Percentiles rank a stretch among this genome's conserved stretches.
phyloP scores from a whole-genome alignment of 2,329 filamentous ascomycete genomes.

The Hypoxylon sp. region DNA sequence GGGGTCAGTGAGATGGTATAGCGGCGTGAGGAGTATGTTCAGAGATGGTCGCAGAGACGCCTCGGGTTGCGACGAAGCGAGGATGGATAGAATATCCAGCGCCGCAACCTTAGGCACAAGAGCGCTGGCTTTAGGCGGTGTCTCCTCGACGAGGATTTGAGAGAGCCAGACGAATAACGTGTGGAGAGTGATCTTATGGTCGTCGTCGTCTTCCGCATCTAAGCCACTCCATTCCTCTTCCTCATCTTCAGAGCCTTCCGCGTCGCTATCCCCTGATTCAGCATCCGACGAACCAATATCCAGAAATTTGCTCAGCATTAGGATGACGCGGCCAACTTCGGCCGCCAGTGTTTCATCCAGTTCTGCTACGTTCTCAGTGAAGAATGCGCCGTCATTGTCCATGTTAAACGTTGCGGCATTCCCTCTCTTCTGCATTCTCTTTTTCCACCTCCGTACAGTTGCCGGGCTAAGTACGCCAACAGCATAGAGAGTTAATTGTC shows the following conservation, averaged over 20 bases:
- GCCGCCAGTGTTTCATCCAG: constrained; percentile 82
- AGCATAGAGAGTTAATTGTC: constrained; percentile 63
- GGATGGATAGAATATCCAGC: constrained; percentile 79
- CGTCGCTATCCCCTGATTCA: constrained; percentile 58
- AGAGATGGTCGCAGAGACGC: constrained; percentile 74
- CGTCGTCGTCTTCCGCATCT: constrained; percentile 61
- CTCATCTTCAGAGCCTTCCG: constrained; percentile 60
- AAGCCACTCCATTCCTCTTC: constrained; percentile 59
- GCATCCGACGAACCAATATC: constrained; percentile 69
- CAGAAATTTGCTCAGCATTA: constrained; percentile 80
- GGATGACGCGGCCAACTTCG: constrained; percentile 84
- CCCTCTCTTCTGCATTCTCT: constrained; percentile 47
- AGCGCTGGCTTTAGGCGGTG: constrained; percentile 72
- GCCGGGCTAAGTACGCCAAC: constrained; percentile 56
- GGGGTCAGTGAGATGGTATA: constrained; percentile 88
- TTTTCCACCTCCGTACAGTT: constrained; percentile 55
- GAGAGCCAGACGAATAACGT: constrained; percentile 86
- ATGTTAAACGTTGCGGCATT: constrained; percentile 18
- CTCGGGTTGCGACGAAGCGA: constrained; percentile 73
- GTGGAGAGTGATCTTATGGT: constrained; percentile 65
- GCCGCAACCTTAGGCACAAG: constrained; percentile 82
- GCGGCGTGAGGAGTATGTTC: constrained; percentile 69
- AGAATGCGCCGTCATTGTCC: constrained; percentile 20
- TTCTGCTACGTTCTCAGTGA: constrained; percentile 32
- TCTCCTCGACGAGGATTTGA: constrained; percentile 82